Percentiles rank a stretch among this genome's conserved stretches.
phyloP scores from a whole-genome alignment of 805 yeast species.

The Barnettozyma californica region DNA sequence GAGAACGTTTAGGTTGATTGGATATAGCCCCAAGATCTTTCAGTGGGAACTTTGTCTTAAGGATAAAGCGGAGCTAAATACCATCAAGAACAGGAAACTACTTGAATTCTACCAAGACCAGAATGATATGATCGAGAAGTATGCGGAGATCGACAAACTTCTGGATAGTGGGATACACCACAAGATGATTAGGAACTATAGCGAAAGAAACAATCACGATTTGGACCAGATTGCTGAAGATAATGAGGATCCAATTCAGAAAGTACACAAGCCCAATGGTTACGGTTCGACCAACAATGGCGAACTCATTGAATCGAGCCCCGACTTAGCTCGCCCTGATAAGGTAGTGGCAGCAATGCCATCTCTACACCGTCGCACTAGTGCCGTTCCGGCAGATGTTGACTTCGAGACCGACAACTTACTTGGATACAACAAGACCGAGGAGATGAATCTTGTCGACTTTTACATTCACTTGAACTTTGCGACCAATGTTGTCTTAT shows the following conservation, averaged over 20 bases:
- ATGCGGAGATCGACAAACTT: slow-evolving; percentile 54
- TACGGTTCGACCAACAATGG: slow-evolving; percentile 2
- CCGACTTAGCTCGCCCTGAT: neutral
- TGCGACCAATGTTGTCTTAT: slow-evolving; percentile 49
- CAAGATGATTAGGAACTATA: slow-evolving; percentile 56
- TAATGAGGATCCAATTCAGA: neutral
- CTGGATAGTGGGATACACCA: slow-evolving; percentile 68
- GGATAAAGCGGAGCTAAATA: slow-evolving; percentile 22
- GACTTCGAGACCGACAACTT: slow-evolving; percentile 53
- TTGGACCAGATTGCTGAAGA: neutral
- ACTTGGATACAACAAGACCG: slow-evolving; percentile 43
- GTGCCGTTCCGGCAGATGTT: slow-evolving; percentile 56
- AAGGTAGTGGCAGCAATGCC: neutral
- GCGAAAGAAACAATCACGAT: slow-evolving; percentile 21
- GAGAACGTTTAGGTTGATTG: slow-evolving; percentile 45
- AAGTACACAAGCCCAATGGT: neutral
- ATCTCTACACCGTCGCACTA: slow-evolving; percentile 18
- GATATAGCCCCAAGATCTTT: slow-evolving; percentile 30
- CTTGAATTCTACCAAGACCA: slow-evolving; percentile 49
- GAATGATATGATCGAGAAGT: slow-evolving; percentile 53
- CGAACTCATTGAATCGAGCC: neutral
- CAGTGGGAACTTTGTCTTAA: slow-evolving; percentile 35
- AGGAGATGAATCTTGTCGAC: slow-evolving; percentile 39
- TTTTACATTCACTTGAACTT: slow-evolving; percentile 64
- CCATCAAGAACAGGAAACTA: slow-evolving; percentile 25